phyloP scores from a whole-genome alignment of 2,329 filamentous ascomycete species.

The Fusarium cyanostomum region DNA sequence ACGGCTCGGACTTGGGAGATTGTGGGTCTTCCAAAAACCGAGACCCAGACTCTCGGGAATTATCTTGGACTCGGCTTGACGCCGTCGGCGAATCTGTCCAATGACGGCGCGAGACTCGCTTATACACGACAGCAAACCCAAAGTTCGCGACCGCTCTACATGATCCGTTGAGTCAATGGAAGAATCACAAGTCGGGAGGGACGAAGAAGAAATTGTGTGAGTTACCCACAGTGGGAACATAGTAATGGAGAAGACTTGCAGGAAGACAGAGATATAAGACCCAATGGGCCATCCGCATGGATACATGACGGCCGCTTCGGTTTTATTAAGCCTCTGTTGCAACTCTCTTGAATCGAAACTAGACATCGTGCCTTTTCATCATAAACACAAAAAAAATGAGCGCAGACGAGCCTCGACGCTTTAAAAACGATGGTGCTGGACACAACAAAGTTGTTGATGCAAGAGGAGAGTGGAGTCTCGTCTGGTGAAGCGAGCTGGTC shows the following conservation, averaged over 20 bases:
- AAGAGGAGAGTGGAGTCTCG: slow-evolving; percentile 21
- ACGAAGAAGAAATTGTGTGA: not conserved
- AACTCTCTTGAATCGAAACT: not conserved
- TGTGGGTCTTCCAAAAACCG: slow-evolving; percentile 3
- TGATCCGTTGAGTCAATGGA: slow-evolving; percentile 13
- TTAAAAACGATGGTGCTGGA: slow-evolving; percentile 10
- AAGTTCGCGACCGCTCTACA: slow-evolving; percentile 10
- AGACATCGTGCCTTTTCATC: too few species aligned
- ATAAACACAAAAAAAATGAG: slow-evolving; percentile 16
- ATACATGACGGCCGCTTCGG: too few species aligned
- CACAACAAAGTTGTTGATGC: slow-evolving; percentile 6
- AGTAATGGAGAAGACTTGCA: slow-evolving; percentile 9
- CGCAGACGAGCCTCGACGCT: slow-evolving; percentile 9
- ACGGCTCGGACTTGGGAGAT: slow-evolving; percentile 4
- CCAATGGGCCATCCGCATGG: not conserved
- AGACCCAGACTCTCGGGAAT: slow-evolving; percentile 8
- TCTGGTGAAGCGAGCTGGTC: slow-evolving; percentile 34
- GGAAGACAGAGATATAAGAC: slow-evolving; percentile 4
- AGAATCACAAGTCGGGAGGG: slow-evolving; percentile 11
- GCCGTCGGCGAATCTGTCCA: slow-evolving; percentile 26
- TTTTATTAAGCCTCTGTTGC: too few species aligned
- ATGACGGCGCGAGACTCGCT: slow-evolving; percentile 6
- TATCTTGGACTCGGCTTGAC: not conserved
- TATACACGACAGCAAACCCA: slow-evolving; percentile 10
- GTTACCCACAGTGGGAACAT: slow-evolving; percentile 24